Evolutionary conservation across 2,329 filamentous ascomycete genomes (phyloP), one percentile per base, ranked within the genome.

Genomic region (Aspergillus oerlinghausenensis): DNA sequence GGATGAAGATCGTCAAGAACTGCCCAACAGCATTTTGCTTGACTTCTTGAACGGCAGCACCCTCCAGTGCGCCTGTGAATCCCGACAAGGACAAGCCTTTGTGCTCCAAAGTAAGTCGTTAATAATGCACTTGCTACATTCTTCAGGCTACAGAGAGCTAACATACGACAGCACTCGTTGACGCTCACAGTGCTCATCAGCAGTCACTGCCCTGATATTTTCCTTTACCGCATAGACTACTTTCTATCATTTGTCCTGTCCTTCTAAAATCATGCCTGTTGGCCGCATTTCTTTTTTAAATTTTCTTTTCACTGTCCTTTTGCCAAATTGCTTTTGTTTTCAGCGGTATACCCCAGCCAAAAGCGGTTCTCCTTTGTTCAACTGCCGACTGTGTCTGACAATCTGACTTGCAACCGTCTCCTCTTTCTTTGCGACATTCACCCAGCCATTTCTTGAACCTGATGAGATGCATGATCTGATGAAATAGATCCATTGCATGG

Each of bases 1-100:
- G 0, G 93, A 97, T 71, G 87, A 95, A 58, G 94, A 97, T 70
- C 81, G 90, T 63, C 89, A 97, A 75, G 94, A 99, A 77, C 80
- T 99, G 52, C 92, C 93, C 2, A 90, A 97, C 76, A 97, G 92
- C 60, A 83, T 88, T 40, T 70, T 87, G 28, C 75, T 88, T 35
- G 84, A 87, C 63, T 84, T 88, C 58, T 69, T 79, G 25, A 83
- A 87, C 63, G 84, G 84, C 23, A 81, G 81, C 40, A 83, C 82
- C 8, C 73, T 88, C 52, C 85, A 88, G 68, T 84, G 82, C 67
- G 85, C 85, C 43, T 84, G 82, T 64, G 82, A 84, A 67, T 83
- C 83, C 55, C 74, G 76, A 56, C 75, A 79, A 63, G 79, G 80
- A 49, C 82, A 84, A 67, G 71, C 73, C 38, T 76, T 79, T 62